These are phyloP conservation scores for Saraca asoca DNA, from an alignment of 331 rosid genomes.

Conservation along the genomic window DNA sequence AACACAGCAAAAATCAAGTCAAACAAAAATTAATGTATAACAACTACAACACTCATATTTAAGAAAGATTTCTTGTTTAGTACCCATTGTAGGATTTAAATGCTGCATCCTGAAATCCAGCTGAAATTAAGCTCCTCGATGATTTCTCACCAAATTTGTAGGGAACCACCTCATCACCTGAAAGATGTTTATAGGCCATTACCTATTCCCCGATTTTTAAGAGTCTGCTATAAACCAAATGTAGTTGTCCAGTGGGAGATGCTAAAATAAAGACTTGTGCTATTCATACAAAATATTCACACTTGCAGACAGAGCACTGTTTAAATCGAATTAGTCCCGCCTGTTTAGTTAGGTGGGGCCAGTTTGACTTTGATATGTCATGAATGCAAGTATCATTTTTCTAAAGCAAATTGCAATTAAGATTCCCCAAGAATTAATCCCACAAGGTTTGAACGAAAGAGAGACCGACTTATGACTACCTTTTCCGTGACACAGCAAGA, in stretches of 20 bases:
- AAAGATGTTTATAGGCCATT: slow-evolving; percentile 20
- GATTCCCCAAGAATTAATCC: not conserved
- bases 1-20: not conserved
- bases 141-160: slow-evolving; percentile 90
- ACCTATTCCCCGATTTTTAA: not conserved
- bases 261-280: not conserved
- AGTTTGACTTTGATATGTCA: too few relatives aligned
- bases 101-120: slow-evolving; percentile 71
- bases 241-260: not conserved
- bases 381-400: too few relatives aligned
- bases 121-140: slow-evolving; percentile 50
- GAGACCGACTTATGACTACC: slow-evolving; percentile 42
- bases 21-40: not conserved
- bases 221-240: not conserved
- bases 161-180: slow-evolving; percentile 83
- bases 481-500: slow-evolving; percentile 93
- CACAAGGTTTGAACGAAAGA: not conserved
- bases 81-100: slow-evolving; percentile 78
- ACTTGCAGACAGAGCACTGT: too few relatives aligned
- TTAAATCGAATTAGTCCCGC: too few relatives aligned
- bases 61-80: slow-evolving; percentile 4
- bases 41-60: slow-evolving; percentile 2
- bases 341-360: too few relatives aligned
- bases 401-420: not conserved
- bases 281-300: too few relatives aligned